These are phyloP conservation scores for Ophiostoma ulmi DNA, from an alignment of 2,329 filamentous ascomycete genomes.

Conservation along the genomic window DNA sequence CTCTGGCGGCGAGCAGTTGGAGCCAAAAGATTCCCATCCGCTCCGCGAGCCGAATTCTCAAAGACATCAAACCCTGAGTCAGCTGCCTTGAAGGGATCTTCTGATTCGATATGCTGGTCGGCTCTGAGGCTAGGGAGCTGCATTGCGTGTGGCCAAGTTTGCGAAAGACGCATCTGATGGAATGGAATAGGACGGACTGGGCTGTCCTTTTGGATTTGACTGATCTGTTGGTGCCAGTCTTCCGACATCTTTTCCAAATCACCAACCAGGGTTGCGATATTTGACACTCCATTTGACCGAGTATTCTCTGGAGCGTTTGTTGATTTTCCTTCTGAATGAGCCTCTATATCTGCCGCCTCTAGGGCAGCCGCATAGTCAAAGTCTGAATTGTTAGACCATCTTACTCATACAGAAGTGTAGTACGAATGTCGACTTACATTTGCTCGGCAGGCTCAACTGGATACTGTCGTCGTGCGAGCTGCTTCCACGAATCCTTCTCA, in stretches of 20 bases:
- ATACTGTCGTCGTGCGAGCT: neutral
- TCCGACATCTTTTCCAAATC: slow-evolving; percentile 19
- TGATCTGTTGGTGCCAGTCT: slow-evolving; percentile 18
- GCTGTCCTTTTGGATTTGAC: neutral
- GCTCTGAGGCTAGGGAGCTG: neutral
- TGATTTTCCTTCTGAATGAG: neutral
- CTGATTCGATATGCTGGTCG: neutral
- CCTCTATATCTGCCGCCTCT: neutral
- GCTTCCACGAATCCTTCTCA: neutral
- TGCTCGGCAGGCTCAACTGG: slow-evolving; percentile 9
- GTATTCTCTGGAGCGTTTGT: neutral
- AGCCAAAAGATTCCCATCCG: neutral
- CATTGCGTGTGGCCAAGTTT: slow-evolving; percentile 15
- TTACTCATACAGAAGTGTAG: neutral
- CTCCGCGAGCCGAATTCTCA: neutral
- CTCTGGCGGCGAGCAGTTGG: neutral
- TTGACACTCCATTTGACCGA: neutral
- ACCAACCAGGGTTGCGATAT: neutral
- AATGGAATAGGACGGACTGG: neutral
- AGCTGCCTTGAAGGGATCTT: neutral
- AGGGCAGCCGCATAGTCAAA: slow-evolving; percentile 12
- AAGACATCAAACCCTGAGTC: neutral
- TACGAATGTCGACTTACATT: neutral
- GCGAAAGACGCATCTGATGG: neutral
- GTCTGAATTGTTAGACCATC: neutral